A percentile compares a stretch with the other conserved stretches of the same genome.
Conservation (phyloP, 352 stramenopile species). For the Aphanomyces stellatus region DNA sequence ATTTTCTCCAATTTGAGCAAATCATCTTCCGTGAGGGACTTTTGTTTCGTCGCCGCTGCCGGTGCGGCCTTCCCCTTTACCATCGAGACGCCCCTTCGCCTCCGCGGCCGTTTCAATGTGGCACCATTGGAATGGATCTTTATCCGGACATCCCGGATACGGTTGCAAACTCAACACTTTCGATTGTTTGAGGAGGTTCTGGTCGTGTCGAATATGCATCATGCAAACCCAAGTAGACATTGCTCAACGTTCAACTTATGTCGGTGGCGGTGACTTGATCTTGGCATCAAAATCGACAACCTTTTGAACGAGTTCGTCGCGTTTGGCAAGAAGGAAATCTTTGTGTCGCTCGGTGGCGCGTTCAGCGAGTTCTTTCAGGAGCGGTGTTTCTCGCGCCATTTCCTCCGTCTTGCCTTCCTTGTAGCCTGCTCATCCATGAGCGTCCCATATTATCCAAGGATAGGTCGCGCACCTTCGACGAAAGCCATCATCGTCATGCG, state of each 20-base stretch:
- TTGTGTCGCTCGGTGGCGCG: constrained; percentile 70
- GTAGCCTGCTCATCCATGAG: constrained; percentile 28
- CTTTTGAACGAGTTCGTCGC: constrained; percentile 3
- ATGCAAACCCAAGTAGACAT: neutral
- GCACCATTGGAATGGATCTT: no score
- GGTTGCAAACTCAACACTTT: no score
- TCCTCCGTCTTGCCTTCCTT: constrained; percentile 68
- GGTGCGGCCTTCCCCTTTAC: no score
- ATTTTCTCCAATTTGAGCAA: constrained; percentile 83
- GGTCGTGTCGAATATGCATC: no score
- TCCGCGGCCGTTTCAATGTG: neutral
- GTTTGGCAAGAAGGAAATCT: constrained; percentile 36
- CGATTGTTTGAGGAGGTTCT: no score
- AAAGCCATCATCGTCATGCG: constrained; percentile 75
- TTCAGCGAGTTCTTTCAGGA: constrained; percentile 67
- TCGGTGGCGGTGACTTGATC: neutral
- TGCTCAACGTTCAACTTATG: neutral
- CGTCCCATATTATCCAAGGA: neutral
- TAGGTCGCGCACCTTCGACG: constrained; percentile 36
- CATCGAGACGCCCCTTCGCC: neutral
- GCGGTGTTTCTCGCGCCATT: constrained; percentile 53
- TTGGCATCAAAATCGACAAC: neutral
- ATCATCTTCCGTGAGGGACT: constrained; percentile 33
- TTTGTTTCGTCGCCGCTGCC: neutral
- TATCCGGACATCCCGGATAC: no score